Conservation (phyloP, 495 filamentous ascomycete species). For the Apodospora peruviana region DNA sequence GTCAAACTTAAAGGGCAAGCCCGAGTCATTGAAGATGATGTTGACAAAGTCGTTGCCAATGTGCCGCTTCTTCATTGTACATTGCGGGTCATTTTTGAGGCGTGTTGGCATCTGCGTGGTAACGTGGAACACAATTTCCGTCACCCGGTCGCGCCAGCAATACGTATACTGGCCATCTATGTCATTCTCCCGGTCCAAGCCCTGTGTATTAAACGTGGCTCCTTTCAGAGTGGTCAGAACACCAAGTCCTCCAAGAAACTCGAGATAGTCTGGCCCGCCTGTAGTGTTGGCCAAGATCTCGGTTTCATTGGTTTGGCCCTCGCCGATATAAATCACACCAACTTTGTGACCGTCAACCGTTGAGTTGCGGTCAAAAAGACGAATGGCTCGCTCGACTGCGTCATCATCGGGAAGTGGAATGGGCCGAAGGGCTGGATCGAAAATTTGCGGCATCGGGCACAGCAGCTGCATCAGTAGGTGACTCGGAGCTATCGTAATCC, state of each 20-base stretch:
- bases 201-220: constrained; percentile 88
- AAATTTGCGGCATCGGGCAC: constrained; percentile 60
- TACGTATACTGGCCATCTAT: constrained; percentile 80
- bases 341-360: constrained; percentile 95
- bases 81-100: constrained; percentile 64
- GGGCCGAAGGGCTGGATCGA: constrained; percentile 55
- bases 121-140: constrained; percentile 92
- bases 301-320: constrained; percentile 70
- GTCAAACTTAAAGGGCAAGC: constrained; percentile 77
- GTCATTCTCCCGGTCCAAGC: constrained; percentile 70
- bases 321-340: constrained; percentile 85
- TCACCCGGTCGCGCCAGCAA: constrained; percentile 90
- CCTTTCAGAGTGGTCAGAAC: constrained; percentile 71
- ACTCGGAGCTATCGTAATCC: constrained; percentile 62
- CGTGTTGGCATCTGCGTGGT: constrained; percentile 95
- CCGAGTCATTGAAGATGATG: constrained; percentile 95
- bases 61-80: constrained; percentile 84
- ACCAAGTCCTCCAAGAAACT: constrained; percentile 75
- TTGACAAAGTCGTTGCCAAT: constrained; percentile 98
- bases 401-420: constrained; percentile 82
- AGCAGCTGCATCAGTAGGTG: constrained; percentile 79
- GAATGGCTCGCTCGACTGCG: constrained; percentile 67
- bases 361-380: constrained; percentile 76
- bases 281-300: constrained; percentile 81
- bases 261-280: constrained; percentile 78